A percentile compares a stretch with the other conserved stretches of the same genome.
phyloP scores from a whole-genome alignment of 768 basidiomycete genomes.

The Lactarius psammicola region DNA sequence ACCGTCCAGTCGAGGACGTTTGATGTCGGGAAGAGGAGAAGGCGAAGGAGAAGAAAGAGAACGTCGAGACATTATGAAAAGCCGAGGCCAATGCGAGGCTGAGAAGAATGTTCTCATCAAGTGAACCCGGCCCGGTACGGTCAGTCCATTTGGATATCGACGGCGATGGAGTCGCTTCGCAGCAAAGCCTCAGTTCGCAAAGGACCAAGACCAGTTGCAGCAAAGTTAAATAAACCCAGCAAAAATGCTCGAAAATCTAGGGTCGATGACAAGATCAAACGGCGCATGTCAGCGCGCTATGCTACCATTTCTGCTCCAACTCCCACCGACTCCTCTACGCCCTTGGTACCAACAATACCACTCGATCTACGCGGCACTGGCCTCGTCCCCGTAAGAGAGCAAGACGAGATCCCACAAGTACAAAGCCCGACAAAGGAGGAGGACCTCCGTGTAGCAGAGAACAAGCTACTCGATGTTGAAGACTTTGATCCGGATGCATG shows the following conservation, averaged over 20 bases:
- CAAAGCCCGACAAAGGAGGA: conserved; percentile 46
- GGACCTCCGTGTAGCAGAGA: conserved; percentile 60
- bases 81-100: neutral
- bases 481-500: conserved; percentile 88
- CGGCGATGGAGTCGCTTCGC: conserved; percentile 38
- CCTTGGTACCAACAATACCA: conserved; percentile 59
- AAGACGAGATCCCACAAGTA: conserved; percentile 45
- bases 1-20: conserved; percentile 32
- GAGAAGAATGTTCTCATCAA: conserved; percentile 1
- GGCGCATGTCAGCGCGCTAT: conserved; percentile 94
- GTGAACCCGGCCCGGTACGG: neutral
- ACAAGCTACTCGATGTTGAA: conserved; percentile 66
- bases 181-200: conserved; percentile 29
- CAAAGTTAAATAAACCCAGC: conserved; percentile 23
- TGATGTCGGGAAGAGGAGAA: conserved; percentile 21
- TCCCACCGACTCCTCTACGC: conserved; percentile 57
- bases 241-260: conserved; percentile 43
- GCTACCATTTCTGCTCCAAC: conserved; percentile 80
- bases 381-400: conserved; percentile 43
- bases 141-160: neutral
- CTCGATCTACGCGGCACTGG: conserved; percentile 40
- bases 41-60: conserved; percentile 24
- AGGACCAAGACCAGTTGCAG: conserved; percentile 18
- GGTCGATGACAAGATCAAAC: conserved; percentile 90
- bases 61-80: conserved; percentile 25